Percentiles rank a stretch among this genome's conserved stretches.
Conservation (phyloP, 1,284 basidiomycete species). For the Phenoliferia sp. region DNA sequence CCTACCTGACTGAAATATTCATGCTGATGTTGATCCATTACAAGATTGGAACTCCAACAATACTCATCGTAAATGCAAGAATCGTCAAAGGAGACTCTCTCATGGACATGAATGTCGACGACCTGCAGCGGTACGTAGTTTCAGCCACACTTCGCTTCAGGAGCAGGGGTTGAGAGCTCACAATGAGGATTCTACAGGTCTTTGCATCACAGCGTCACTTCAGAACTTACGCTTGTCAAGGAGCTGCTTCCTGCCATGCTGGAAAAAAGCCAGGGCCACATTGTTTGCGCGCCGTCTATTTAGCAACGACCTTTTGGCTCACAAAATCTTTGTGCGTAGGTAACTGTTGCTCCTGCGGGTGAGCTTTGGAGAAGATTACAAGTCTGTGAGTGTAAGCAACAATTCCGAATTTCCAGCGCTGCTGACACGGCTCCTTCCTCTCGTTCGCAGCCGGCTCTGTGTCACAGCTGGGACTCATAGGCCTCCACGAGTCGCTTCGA, state of each 20-base stretch:
- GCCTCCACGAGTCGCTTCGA: conserved; percentile 39
- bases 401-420: background rate
- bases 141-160: background rate
- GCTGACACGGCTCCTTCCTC: background rate
- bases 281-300: conserved; percentile 11
- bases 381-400: background rate
- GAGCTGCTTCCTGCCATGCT: conserved; percentile 39
- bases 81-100: conserved; percentile 35
- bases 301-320: background rate
- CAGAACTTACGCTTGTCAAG: conserved; percentile 37
- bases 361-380: background rate
- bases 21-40: background rate
- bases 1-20: background rate
- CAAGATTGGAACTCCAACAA: conserved; percentile 20
- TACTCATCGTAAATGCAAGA: conserved; percentile 41
- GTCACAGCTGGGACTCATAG: conserved; percentile 40
- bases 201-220: conserved; percentile 35
- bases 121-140: background rate
- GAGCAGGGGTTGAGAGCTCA: conserved; percentile 2
- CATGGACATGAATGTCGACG: conserved; percentile 7
- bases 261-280: conserved; percentile 26
- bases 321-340: background rate
- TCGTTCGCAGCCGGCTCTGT: conserved; percentile 38
- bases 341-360: conserved; percentile 12
- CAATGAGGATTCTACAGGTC: conserved; percentile 17